Evolutionary conservation across 1,284 basidiomycete species (phyloP).

Genomic region (Moesziomyces globuligerus): DNA sequence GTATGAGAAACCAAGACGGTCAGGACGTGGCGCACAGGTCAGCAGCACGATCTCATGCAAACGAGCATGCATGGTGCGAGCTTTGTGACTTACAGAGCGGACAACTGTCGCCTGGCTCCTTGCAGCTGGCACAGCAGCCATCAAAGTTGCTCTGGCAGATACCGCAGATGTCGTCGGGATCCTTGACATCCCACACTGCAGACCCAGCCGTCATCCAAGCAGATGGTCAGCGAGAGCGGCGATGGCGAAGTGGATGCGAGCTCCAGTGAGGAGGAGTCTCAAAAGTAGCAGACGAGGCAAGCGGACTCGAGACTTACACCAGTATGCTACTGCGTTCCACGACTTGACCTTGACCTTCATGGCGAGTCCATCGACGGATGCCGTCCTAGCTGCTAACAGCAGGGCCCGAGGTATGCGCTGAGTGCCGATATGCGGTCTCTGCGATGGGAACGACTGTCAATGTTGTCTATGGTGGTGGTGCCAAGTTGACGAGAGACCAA

Average conservation of each 20-base stretch:
- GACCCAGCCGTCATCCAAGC: too few relatives aligned
- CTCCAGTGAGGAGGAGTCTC: too few relatives aligned
- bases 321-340: slow-evolving; percentile 64
- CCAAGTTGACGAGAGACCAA: too few relatives aligned
- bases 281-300: neutral
- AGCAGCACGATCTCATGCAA: too few relatives aligned
- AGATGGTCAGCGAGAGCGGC: too few relatives aligned
- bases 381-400: too few relatives aligned
- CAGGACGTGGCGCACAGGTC: neutral
- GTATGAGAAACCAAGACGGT: slow-evolving; percentile 2
- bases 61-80: neutral
- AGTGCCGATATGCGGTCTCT: too few relatives aligned
- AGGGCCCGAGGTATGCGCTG: too few relatives aligned
- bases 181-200: slow-evolving; percentile 64
- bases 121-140: slow-evolving; percentile 63
- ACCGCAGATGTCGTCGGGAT: slow-evolving; percentile 66
- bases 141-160: slow-evolving; percentile 67
- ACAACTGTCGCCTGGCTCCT: slow-evolving; percentile 63
- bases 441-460: too few relatives aligned
- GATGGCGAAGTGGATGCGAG: too few relatives aligned
- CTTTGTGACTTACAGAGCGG: slow-evolving; percentile 49
- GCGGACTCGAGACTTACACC: slow-evolving; percentile 71
- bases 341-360: slow-evolving; percentile 66
- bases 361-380: slow-evolving; percentile 21
- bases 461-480: too few relatives aligned